phyloP scores from a whole-genome alignment of 305 asterid species.

The Striga hermonthica region DNA sequence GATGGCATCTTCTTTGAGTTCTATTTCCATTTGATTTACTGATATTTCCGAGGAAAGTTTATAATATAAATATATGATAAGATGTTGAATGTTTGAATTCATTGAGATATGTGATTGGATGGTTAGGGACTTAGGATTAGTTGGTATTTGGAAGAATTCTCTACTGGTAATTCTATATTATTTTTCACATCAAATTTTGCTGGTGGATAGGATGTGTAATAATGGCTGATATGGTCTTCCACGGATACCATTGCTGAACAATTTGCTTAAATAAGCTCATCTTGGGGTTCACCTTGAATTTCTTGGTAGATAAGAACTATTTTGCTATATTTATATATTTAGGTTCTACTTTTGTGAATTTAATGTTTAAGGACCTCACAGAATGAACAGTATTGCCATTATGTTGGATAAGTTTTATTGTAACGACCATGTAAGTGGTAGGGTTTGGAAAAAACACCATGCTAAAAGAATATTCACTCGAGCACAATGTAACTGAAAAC shows the following conservation, averaged over 20 bases:
- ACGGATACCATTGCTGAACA: not conserved
- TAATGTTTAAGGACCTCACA: not conserved
- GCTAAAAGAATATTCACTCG: constrained; percentile 1
- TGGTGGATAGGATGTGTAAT: constrained; percentile 11
- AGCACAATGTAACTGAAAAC: constrained; percentile 7
- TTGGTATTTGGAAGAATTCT: not conserved
- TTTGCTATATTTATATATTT: constrained; percentile 8
- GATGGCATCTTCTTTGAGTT: constrained; percentile 13
- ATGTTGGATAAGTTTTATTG: constrained; percentile 12
- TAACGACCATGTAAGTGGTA: constrained; percentile 1
- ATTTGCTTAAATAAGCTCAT: not conserved
- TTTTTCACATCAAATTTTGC: not conserved
- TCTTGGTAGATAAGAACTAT: constrained; percentile 5
- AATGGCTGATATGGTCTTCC: not conserved
- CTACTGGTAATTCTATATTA: not conserved
- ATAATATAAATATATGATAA: not conserved
- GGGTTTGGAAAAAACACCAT: constrained; percentile 8
- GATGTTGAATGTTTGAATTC: not conserved
- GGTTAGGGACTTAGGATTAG: not conserved
- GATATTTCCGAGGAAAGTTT: constrained; percentile 9
- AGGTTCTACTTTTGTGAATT: constrained; percentile 5
- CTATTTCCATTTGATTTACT: constrained; percentile 3
- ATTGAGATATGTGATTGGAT: not conserved
- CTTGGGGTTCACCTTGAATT: constrained; percentile 13
- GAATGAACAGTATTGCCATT: not conserved